phyloP scores from a whole-genome alignment of 805 yeast genomes.

The Candida morakotiae region DNA sequence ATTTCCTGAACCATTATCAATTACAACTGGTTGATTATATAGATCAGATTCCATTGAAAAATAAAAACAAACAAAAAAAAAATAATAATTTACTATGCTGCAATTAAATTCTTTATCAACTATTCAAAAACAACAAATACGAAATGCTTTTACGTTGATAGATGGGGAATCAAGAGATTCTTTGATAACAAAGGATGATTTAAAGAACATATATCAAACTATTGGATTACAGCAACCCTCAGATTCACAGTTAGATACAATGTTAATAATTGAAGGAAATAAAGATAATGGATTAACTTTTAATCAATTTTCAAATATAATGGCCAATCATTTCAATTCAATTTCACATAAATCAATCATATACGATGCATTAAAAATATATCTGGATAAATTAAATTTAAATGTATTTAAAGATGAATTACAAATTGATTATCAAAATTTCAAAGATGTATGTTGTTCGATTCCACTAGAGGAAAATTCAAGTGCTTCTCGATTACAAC shows the following conservation, averaged over 20 bases:
- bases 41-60: conserved; percentile 14
- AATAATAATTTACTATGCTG: conserved; percentile 3
- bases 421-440: conserved; percentile 44
- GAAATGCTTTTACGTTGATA: conserved; percentile 73
- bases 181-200: conserved; percentile 49
- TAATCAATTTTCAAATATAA: conserved; percentile 58
- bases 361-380: conserved; percentile 54
- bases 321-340: conserved; percentile 52
- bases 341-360: conserved; percentile 51
- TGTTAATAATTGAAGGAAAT: conserved; percentile 36
- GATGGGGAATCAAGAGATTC: conserved; percentile 80
- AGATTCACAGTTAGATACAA: conserved; percentile 40
- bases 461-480: conserved; percentile 45
- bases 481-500: conserved; percentile 37
- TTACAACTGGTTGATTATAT: conserved; percentile 44
- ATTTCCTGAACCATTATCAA: conserved; percentile 70
- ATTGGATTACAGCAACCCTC: conserved; percentile 46
- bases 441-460: conserved; percentile 45
- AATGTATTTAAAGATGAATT: conserved; percentile 24
- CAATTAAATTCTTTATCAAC: conserved; percentile 44
- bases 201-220: conserved; percentile 49
- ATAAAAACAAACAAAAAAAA: conserved; percentile 1
- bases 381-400: conserved; percentile 25
- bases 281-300: conserved; percentile 46
- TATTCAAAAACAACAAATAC: conserved; percentile 59